A percentile compares a stretch with the other conserved stretches of the same genome.
phyloP scores from a whole-genome alignment of 805 yeast genomes.

The Myxozyma monticola region DNA sequence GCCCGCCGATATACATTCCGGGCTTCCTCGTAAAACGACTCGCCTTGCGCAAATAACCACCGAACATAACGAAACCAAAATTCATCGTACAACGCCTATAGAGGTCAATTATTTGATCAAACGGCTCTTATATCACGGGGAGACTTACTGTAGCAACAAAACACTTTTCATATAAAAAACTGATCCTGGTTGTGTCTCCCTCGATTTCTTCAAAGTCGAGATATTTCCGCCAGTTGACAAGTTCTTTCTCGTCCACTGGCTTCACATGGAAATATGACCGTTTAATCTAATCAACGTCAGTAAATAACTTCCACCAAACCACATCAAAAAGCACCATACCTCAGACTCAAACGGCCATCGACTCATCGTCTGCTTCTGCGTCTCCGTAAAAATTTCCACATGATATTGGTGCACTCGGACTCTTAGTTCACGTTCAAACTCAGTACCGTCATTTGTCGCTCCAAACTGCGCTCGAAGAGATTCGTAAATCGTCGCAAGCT shows the following conservation, averaged over 20 bases:
- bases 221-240: slow-evolving; percentile 62
- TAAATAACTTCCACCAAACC: not conserved
- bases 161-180: slow-evolving; percentile 67
- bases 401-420: slow-evolving; percentile 49
- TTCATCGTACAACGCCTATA: slow-evolving; percentile 50
- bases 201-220: slow-evolving; percentile 52
- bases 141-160: slow-evolving; percentile 51
- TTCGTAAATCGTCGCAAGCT: slow-evolving; percentile 37
- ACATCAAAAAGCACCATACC: slow-evolving; percentile 3
- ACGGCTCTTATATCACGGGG: not conserved
- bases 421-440: slow-evolving; percentile 43
- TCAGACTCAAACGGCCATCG: slow-evolving; percentile 75
- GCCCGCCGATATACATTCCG: slow-evolving; percentile 55
- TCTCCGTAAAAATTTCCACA: slow-evolving; percentile 45
- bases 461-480: slow-evolving; percentile 7
- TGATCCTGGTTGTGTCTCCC: slow-evolving; percentile 37
- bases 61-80: slow-evolving; percentile 70
- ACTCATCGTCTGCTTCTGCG: slow-evolving; percentile 54
- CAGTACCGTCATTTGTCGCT: slow-evolving; percentile 35
- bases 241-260: slow-evolving; percentile 47
- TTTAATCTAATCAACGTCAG: slow-evolving; percentile 41
- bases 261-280: slow-evolving; percentile 57
- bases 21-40: slow-evolving; percentile 38
- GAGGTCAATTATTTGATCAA: not conserved
- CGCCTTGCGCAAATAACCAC: slow-evolving; percentile 46